Evolutionary conservation across 805 yeast species (phyloP), one percentile per base, ranked within the genome.

Genomic region (Phaffomyces antillensis): DNA sequence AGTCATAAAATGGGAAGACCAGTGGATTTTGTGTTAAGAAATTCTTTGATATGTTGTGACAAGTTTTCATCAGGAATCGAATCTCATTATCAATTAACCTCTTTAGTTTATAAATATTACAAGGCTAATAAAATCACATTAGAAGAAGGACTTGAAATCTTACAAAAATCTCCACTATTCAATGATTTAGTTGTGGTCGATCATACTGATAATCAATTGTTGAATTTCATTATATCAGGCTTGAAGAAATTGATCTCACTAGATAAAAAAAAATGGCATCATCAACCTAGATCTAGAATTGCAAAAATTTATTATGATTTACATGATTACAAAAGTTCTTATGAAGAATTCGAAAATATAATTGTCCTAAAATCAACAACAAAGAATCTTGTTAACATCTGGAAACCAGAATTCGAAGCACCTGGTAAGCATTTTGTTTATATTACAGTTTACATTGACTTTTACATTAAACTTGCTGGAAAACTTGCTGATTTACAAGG

Each of bases 261-360:
- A 11, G 98, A 91, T 59, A 89, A 84, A 59, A 86, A 81, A 59
- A 86, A 80, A 43, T 89, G 97, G 97, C 95, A 89, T 43, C 98
- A 93, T 58, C 75, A 85, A 43, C 95, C 97, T 2, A 71, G 77
- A 3, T 89, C 74, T 56, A 69, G 89, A 49, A 66, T 86, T 15
- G 88, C 97, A 0, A 70, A 65, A 43, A 79, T 90, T 11, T 63
- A 70, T 16, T 72, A 66, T 42, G 77, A 79, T 4, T 70, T 77
- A 35, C 62, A 70, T 2, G 79, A 85, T 45, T 50, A 64, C 8
- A 63, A 64, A 3, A 69, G 65, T 1, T 93, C 97, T 0, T 68
- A 71, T 39, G 73, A 73, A 12, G 87, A 84, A 51, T 77, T 91
- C 76, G 67, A 76, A 2, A 58, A 70, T 0, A 66, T 88, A 16